Evolutionary conservation across 768 basidiomycete genomes (phyloP).

Genomic region (Trametes cubensis): DNA sequence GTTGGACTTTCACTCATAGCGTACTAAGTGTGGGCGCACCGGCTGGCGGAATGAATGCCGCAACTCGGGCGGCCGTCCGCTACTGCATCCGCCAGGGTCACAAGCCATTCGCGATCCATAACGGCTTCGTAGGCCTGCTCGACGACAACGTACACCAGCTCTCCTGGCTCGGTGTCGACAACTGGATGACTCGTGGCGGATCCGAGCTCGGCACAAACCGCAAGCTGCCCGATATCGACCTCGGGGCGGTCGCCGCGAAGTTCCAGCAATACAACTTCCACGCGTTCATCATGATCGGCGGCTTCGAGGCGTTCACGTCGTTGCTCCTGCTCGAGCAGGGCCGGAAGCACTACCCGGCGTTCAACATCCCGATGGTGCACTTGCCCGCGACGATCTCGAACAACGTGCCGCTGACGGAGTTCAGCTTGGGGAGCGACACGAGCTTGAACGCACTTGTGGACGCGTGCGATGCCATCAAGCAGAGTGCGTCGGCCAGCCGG

Average conservation of each 20-base stretch:
- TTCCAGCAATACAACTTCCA: conserved; percentile 87
- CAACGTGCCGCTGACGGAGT: conserved; percentile 97
- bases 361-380: conserved; percentile 95
- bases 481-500: conserved; percentile 94
- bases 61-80: conserved; percentile 90
- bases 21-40: conserved; percentile 84
- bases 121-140: conserved; percentile 93
- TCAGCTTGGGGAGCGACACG: conserved; percentile 95
- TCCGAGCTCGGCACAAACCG: conserved; percentile 98
- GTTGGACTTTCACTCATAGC: not conserved
- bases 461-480: conserved; percentile 98
- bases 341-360: conserved; percentile 81
- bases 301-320: conserved; percentile 92
- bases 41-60: conserved; percentile 98
- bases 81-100: conserved; percentile 94
- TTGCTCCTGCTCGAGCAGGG: conserved; percentile 79
- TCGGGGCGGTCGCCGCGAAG: conserved; percentile 86
- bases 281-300: conserved; percentile 87
- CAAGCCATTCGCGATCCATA: conserved; percentile 88
- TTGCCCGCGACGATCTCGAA: conserved; percentile 97
- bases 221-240: conserved; percentile 78
- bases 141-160: conserved; percentile 86
- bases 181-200: conserved; percentile 94
- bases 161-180: conserved; percentile 95
- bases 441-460: conserved; percentile 96